Conservation (phyloP, 2,329 filamentous ascomycete genomes). For the Ophiognomonia clavigignenti-juglandacearum region DNA sequence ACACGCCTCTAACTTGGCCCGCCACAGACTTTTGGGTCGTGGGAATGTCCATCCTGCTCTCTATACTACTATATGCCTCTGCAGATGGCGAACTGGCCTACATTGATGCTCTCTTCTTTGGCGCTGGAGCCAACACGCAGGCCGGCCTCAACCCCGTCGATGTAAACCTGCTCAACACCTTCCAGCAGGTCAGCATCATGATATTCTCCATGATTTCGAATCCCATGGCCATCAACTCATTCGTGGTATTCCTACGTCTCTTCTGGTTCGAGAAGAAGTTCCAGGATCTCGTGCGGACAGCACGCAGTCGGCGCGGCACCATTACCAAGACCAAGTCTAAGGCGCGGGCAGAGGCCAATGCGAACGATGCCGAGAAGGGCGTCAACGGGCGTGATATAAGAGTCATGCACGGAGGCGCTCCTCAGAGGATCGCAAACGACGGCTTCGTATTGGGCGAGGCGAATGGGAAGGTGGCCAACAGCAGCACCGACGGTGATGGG, state of each 20-base stretch:
- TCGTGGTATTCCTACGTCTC: conserved; percentile 84
- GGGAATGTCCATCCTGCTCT: conserved; percentile 65
- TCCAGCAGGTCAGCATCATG: conserved; percentile 70
- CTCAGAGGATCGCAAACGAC: conserved; percentile 56
- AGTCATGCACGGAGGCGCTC: conserved; percentile 56
- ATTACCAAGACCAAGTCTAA: conserved; percentile 58
- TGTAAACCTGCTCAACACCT: conserved; percentile 62
- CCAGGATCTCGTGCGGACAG: conserved; percentile 73
- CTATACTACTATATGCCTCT: conserved; percentile 67
- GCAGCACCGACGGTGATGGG: conserved; percentile 14
- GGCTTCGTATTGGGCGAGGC: conserved; percentile 44
- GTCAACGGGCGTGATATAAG: conserved; percentile 63
- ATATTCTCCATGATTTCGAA: conserved; percentile 69
- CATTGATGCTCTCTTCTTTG: conserved; percentile 85
- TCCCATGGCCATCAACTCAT: conserved; percentile 78
- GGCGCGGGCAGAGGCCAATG: conserved; percentile 35
- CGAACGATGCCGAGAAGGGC: conserved; percentile 51
- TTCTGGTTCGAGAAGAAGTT: conserved; percentile 99
- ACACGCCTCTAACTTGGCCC: not conserved
- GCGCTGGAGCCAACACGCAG: conserved; percentile 82
- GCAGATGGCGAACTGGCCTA: conserved; percentile 60
- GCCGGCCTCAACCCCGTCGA: conserved; percentile 83
- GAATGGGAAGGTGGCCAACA: conserved; percentile 24
- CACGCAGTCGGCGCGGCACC: conserved; percentile 59
- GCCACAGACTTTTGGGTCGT: conserved; percentile 73